Conservation (phyloP, 2,329 filamentous ascomycete genomes). For the Cladosporium oxysporum region DNA sequence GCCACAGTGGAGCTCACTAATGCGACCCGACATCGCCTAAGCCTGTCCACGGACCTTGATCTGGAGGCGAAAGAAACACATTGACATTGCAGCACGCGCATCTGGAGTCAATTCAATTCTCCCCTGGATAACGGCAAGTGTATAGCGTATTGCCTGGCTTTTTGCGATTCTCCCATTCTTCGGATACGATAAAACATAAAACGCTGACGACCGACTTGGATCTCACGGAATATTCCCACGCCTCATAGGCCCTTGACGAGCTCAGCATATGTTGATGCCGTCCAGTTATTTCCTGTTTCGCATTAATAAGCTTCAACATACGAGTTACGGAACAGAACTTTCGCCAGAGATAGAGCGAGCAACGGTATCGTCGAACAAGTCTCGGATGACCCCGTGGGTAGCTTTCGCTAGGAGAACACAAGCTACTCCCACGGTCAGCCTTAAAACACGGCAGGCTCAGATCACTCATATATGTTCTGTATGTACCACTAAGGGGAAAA, state of each 20-base stretch:
- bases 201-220: background rate
- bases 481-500: background rate
- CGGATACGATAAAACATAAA: background rate
- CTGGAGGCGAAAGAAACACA: background rate
- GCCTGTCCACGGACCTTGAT: background rate
- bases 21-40: background rate
- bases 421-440: background rate
- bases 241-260: too few species aligned
- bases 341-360: background rate
- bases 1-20: background rate
- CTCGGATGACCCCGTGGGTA: background rate
- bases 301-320: background rate
- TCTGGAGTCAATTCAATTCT: background rate
- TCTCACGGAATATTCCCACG: too few species aligned
- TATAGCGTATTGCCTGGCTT: background rate
- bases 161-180: background rate
- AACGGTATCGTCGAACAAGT: background rate
- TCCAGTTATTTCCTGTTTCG: background rate
- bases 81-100: too few species aligned
- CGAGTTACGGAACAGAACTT: background rate
- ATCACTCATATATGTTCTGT: background rate
- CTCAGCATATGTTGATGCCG: background rate
- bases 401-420: background rate
- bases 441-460: background rate
- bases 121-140: background rate